A percentile compares a stretch with the other conserved stretches of the same genome.
Evolutionary conservation across 805 yeast genomes (phyloP).

Genomic region (Hanseniaspora occidentalis): DNA sequence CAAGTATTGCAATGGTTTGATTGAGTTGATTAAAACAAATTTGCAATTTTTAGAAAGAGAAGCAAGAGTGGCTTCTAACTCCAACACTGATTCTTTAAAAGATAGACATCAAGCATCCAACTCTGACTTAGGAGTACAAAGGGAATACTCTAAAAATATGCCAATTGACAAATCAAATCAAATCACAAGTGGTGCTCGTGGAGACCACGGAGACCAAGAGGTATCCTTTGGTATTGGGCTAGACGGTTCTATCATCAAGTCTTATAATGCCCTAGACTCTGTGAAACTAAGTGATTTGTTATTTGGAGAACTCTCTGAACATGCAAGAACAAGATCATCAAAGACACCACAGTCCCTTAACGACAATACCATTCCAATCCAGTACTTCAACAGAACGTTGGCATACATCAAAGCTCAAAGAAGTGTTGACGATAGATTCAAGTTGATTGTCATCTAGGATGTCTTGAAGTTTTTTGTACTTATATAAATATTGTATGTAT

Average conservation of each 20-base stretch:
- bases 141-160: too few species aligned
- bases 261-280: not conserved
- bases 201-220: not conserved
- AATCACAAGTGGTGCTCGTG: too few species aligned
- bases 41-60: constrained; percentile 28
- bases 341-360: not conserved
- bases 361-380: constrained; percentile 7
- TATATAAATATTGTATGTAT: not conserved
- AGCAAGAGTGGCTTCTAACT: constrained; percentile 16
- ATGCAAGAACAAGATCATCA: not conserved
- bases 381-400: constrained; percentile 3
- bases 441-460: constrained; percentile 16
- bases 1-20: constrained; percentile 72
- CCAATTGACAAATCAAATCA: too few species aligned
- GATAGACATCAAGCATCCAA: too few species aligned
- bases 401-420: constrained; percentile 58
- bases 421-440: constrained; percentile 56
- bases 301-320: too few species aligned
- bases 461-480: not conserved
- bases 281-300: not conserved
- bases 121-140: too few species aligned
- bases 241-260: constrained; percentile 15
- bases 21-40: constrained; percentile 66
- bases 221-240: constrained; percentile 13
- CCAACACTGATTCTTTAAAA: too few species aligned